phyloP scores from a whole-genome alignment of 2,329 filamentous ascomycete species.

The Chaetomiaceae sp. region DNA sequence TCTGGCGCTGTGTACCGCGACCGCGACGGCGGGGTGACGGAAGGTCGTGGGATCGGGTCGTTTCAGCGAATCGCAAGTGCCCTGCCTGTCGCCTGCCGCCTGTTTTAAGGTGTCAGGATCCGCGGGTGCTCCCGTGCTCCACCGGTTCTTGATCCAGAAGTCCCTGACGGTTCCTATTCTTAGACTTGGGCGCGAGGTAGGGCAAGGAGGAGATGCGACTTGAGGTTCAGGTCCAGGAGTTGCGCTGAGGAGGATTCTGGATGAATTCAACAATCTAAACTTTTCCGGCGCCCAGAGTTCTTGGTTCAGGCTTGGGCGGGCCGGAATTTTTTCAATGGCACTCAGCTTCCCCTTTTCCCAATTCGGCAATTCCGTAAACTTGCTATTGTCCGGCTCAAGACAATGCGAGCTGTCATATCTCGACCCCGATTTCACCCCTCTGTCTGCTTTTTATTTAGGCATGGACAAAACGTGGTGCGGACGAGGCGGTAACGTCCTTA shows the following conservation, averaged over 20 bases:
- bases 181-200: neutral
- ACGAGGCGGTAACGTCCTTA: neutral
- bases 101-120: neutral
- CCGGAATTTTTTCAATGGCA: neutral
- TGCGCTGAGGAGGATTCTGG: no score
- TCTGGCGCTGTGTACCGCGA: conserved; percentile 6
- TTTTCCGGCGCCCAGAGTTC: neutral
- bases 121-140: conserved; percentile 10
- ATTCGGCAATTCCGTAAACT: neutral
- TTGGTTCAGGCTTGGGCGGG: neutral
- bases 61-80: conserved; percentile 13
- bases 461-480: neutral
- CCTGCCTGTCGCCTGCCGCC: conserved; percentile 1
- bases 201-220: neutral
- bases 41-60: conserved; percentile 11
- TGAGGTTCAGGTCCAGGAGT: no score
- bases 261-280: neutral
- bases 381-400: neutral
- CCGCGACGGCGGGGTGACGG: neutral
- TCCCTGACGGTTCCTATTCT: conserved; percentile 8
- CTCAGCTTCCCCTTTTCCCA: neutral
- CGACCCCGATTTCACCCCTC: neutral
- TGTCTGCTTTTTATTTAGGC: neutral
- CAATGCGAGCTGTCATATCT: conserved; percentile 1
- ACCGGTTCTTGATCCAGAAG: neutral